Percentiles rank a stretch among this genome's conserved stretches.
Conservation (phyloP, 2,329 filamentous ascomycete species). For the Aspergillus texensis region DNA sequence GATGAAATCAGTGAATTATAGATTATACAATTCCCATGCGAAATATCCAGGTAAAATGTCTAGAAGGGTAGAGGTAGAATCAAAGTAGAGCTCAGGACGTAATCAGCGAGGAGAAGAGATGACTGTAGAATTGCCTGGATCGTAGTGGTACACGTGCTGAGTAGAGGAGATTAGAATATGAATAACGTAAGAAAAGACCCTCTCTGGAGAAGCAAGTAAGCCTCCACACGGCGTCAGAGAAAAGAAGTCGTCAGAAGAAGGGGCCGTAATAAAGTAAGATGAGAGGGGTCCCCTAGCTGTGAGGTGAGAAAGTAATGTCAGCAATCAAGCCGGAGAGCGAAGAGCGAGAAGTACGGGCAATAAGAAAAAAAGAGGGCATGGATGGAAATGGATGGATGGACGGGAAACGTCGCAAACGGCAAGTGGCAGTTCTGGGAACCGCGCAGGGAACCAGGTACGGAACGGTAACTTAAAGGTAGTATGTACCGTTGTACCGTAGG, state of each 20-base stretch:
- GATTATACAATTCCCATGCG: conserved; percentile 30
- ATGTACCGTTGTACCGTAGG: neutral
- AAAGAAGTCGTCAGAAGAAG: conserved; percentile 2
- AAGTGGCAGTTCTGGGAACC: neutral
- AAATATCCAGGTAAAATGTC: conserved; percentile 17
- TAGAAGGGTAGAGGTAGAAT: conserved; percentile 1
- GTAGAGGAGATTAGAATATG: conserved; percentile 6
- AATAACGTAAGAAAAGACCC: conserved; percentile 2
- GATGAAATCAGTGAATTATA: conserved; percentile 32
- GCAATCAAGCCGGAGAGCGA: neutral
- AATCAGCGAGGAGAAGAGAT: conserved; percentile 8
- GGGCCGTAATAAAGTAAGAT: neutral
- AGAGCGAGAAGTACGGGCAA: neutral
- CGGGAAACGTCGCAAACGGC: conserved; percentile 7
- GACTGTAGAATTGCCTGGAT: conserved; percentile 1
- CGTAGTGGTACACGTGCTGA: conserved; percentile 4
- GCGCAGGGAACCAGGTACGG: neutral
- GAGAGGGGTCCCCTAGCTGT: neutral
- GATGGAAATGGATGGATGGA: neutral
- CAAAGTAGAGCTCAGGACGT: conserved; percentile 1
- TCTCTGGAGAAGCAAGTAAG: conserved; percentile 1
- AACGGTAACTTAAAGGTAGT: neutral
- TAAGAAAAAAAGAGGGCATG: neutral
- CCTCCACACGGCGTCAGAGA: conserved; percentile 1
- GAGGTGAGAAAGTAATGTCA: conserved; percentile 6